These are phyloP conservation scores for Gastrodia elata DNA, from an alignment of 106 monocot genomes.

Conservation along the genomic window DNA sequence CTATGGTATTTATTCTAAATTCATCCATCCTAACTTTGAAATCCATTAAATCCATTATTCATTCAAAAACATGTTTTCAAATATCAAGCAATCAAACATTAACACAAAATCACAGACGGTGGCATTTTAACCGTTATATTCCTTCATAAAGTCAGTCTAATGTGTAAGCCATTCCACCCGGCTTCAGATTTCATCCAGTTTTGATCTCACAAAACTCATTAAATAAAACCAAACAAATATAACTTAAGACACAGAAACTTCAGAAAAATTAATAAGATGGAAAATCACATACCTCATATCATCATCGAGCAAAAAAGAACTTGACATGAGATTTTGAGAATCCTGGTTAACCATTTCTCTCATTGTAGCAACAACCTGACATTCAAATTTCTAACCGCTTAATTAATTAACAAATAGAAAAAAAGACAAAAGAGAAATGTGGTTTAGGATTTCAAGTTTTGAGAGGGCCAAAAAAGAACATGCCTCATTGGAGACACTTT, in stretches of 20 bases:
- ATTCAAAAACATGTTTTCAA: too few relatives aligned
- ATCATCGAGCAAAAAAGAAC: slow-evolving; percentile 96
- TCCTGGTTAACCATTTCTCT: slow-evolving; percentile 78
- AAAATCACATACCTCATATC: slow-evolving; percentile 60
- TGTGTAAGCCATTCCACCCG: too few relatives aligned
- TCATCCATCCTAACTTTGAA: too few relatives aligned
- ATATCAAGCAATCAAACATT: too few relatives aligned
- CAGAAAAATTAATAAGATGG: neutral
- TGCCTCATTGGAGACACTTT: slow-evolving; percentile 91
- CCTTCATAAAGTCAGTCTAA: too few relatives aligned
- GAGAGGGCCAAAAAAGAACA: slow-evolving; percentile 1
- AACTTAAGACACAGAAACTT: too few relatives aligned
- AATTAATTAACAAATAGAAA: neutral
- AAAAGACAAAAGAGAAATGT: neutral
- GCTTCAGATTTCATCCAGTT: too few relatives aligned
- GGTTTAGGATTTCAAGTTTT: neutral
- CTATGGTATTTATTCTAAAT: too few relatives aligned
- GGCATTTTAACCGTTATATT: too few relatives aligned
- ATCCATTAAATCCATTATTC: too few relatives aligned
- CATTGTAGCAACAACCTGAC: slow-evolving; percentile 84
- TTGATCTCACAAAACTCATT: neutral
- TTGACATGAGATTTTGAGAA: slow-evolving; percentile 65
- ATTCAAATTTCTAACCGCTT: neutral
- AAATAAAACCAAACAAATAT: neutral
- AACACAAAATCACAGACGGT: too few relatives aligned